Conservation (phyloP, 75 land plant genomes). For the Isoetes taiwanensis region DNA sequence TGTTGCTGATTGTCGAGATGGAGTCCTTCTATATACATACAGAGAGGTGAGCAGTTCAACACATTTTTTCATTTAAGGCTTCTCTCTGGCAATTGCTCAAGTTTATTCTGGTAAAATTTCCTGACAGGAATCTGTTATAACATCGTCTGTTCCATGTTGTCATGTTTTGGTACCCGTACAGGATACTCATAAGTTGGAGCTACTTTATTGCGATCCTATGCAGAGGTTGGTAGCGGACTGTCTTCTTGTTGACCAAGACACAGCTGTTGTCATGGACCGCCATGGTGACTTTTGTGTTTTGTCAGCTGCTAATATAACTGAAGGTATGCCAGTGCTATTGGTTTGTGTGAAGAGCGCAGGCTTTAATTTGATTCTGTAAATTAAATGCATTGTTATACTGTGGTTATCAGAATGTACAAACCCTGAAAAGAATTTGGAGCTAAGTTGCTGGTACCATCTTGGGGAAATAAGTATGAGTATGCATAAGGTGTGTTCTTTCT, state of each 20-base stretch:
- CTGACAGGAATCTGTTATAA: not conserved
- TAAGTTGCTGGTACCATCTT: slow-evolving; percentile 69
- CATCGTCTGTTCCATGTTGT: not conserved
- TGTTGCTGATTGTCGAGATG: slow-evolving; percentile 97
- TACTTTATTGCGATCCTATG: slow-evolving; percentile 59
- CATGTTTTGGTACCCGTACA: slow-evolving; percentile 10
- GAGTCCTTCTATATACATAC: slow-evolving; percentile 67
- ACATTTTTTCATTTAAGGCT: not conserved
- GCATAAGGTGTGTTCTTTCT: slow-evolving; percentile 44
- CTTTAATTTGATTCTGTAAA: not conserved
- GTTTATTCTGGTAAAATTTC: not conserved
- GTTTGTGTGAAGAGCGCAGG: not conserved
- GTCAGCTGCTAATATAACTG: slow-evolving; percentile 35
- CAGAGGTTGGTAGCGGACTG: slow-evolving; percentile 88
- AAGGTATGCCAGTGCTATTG: slow-evolving; percentile 48
- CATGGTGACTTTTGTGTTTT: slow-evolving; percentile 60
- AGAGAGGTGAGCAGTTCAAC: slow-evolving; percentile 42
- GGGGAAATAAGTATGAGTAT: slow-evolving; percentile 83
- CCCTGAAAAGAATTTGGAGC: slow-evolving; percentile 65
- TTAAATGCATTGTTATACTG: slow-evolving; percentile 4
- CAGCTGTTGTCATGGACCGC: slow-evolving; percentile 84
- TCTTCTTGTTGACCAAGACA: slow-evolving; percentile 57
- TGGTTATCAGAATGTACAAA: slow-evolving; percentile 46
- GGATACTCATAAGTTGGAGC: slow-evolving; percentile 69
- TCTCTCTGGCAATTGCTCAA: not conserved